Evolutionary conservation across 148 eudicot species (phyloP).

Genomic region (Cornus kousa): DNA sequence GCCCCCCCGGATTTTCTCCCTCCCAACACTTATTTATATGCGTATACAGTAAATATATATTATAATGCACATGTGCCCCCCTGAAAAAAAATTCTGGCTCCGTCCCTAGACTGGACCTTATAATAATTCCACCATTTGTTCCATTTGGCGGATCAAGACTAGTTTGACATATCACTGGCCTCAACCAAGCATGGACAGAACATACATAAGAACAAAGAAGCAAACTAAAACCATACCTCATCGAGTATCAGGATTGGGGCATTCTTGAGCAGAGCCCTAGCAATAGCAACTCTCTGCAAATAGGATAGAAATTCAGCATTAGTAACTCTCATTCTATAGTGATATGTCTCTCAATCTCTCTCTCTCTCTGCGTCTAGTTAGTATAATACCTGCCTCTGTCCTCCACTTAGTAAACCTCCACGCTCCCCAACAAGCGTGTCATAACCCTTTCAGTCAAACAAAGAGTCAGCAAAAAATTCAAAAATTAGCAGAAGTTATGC

Average conservation of each 20-base stretch:
- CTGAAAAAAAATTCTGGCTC: too few relatives aligned
- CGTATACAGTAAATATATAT: too few relatives aligned
- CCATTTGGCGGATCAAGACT: not conserved
- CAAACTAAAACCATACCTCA: constrained; percentile 54
- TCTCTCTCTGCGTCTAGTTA: not conserved
- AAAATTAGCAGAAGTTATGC: constrained; percentile 17
- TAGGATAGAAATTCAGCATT: constrained; percentile 5
- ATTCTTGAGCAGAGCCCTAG: constrained; percentile 92
- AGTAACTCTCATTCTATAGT: constrained; percentile 11
- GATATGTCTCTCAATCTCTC: constrained; percentile 13
- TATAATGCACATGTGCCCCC: too few relatives aligned
- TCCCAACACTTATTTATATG: too few relatives aligned
- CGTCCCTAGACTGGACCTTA: not conserved
- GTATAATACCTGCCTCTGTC: constrained; percentile 87
- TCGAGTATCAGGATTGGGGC: constrained; percentile 92
- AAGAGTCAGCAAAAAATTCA: constrained; percentile 18
- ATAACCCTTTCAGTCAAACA: constrained; percentile 62
- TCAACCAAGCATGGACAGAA: not conserved
- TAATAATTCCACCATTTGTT: not conserved
- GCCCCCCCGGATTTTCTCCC: too few relatives aligned
- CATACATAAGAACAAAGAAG: not conserved
- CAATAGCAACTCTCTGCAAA: constrained; percentile 91
- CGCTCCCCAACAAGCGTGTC: constrained; percentile 98
- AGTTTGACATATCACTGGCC: not conserved
- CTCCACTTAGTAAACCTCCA: constrained; percentile 94